These are phyloP conservation scores for Ustilago vetiveriae DNA, from an alignment of 1,284 basidiomycete genomes.

Conservation along the genomic window DNA sequence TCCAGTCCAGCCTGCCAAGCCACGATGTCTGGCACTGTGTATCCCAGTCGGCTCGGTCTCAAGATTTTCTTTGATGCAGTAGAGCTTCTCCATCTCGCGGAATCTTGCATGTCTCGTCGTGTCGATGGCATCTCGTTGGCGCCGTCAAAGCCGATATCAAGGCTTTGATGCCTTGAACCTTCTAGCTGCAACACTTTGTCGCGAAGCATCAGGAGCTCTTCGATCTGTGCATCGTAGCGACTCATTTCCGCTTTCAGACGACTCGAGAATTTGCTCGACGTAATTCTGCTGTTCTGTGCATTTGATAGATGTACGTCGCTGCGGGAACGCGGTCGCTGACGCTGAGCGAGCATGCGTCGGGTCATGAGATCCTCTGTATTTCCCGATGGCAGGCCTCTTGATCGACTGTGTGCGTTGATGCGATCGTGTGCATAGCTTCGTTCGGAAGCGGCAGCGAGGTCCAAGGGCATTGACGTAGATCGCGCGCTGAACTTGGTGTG, in stretches of 20 bases:
- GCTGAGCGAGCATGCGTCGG: background rate
- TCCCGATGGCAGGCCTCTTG: background rate
- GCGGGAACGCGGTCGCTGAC: constrained; percentile 10
- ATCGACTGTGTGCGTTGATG: no score
- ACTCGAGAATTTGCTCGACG: background rate
- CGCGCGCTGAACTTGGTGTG: no score
- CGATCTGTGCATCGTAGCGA: constrained; percentile 23
- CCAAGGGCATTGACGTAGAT: no score
- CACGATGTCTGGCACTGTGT: constrained; percentile 31
- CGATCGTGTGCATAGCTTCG: no score
- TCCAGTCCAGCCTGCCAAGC: constrained; percentile 35
- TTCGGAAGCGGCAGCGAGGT: no score
- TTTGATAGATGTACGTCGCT: constrained; percentile 14
- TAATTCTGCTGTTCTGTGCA: constrained; percentile 2
- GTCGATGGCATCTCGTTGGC: no score
- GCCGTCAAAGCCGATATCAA: background rate
- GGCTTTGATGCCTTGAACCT: background rate
- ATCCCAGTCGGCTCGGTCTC: constrained; percentile 20
- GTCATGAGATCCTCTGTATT: background rate
- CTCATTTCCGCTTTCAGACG: background rate
- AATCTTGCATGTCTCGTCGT: background rate
- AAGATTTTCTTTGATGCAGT: constrained; percentile 9
- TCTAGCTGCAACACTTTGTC: constrained; percentile 13
- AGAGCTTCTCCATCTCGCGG: background rate
- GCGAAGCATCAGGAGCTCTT: constrained; percentile 21